Evolutionary conservation across 1,139 yeast species (phyloP).

Genomic region (Diutina sp.): DNA sequence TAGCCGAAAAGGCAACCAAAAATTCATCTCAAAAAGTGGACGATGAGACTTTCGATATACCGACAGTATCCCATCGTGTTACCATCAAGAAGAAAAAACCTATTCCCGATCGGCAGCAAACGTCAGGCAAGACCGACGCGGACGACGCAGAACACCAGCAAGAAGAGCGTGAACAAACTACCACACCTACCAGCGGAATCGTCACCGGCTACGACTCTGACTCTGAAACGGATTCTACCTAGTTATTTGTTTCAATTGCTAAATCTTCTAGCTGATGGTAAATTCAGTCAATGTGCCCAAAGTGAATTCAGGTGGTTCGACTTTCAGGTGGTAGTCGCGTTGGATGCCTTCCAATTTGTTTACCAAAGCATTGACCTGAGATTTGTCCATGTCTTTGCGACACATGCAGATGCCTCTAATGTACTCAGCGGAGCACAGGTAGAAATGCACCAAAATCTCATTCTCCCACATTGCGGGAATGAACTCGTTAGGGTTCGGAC

Average conservation of each 20-base stretch:
- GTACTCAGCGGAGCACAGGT: conserved; percentile 56
- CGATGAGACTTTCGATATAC: not conserved
- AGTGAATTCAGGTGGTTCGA: conserved; percentile 20
- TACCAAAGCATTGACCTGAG: conserved; percentile 17
- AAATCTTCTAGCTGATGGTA: conserved; percentile 3
- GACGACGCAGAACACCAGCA: not conserved
- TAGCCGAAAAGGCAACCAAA: not conserved
- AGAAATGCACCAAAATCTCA: conserved; percentile 42
- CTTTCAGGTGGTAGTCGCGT: conserved; percentile 18
- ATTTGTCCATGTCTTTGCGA: conserved; percentile 31
- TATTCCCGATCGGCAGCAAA: too few relatives aligned
- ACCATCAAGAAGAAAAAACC: not conserved
- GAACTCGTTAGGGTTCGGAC: conserved; percentile 33
- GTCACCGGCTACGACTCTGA: not conserved
- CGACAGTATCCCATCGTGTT: not conserved
- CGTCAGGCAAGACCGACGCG: not conserved
- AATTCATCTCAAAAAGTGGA: not conserved
- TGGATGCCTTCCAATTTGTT: conserved; percentile 19
- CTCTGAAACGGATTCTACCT: not conserved
- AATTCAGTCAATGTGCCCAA: conserved; percentile 27
- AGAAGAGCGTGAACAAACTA: not conserved
- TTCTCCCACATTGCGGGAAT: conserved; percentile 47
- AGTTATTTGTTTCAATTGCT: not conserved
- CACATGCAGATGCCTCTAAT: conserved; percentile 39
- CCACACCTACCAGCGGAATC: not conserved